Evolutionary conservation across 2,329 filamentous ascomycete species (phyloP), one percentile per base, ranked within the genome.

Genomic region (Penicillium paneum): DNA sequence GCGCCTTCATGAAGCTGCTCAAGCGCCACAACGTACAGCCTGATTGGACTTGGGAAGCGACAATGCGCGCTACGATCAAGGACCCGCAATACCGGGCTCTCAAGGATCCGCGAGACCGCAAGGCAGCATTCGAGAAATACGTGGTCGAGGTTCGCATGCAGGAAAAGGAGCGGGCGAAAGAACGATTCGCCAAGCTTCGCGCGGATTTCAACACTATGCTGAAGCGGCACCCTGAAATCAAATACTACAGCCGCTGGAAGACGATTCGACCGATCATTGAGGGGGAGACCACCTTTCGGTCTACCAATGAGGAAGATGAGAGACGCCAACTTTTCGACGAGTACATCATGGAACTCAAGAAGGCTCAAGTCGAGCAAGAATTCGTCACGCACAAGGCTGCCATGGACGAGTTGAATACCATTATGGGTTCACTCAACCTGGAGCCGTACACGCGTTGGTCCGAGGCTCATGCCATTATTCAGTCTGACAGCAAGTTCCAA

Each of bases 161-260:
- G 77, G 94, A 99, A 77, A 94, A 95, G 78, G 91, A 95, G 73
- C 89, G 89, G 64, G 92, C 92, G 69, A 93, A 96, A 75, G 93
- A 97, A 76, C 88, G 94, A 70, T 82, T 96, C 73, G 82, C 90
- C 65, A 97, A 97, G 78, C 82, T 97, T 68, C 90, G 91, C 67
- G 83, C 89, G 73, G 94, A 97, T 79, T 99, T 99, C 74, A 88
- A 89, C 64, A 92, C 87, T 52, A 99, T 99, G 94, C 83, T 99
- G 63, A 91, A 88, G 75, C 92, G 91, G 62, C 93, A 99, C 73
- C 91, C 92, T 57, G 94, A 99, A 74, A 97, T 99, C 74, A 94
- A 92, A 74, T 86, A 97, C 72, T 97, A 95, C 74, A 97, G 93
- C 39, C 88, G 91, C 58, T 99, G 94, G 94, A 96, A 91, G 81